Evolutionary conservation across 106 monocot genomes (phyloP).

Genomic region (Dendrobium chrysotoxum): DNA sequence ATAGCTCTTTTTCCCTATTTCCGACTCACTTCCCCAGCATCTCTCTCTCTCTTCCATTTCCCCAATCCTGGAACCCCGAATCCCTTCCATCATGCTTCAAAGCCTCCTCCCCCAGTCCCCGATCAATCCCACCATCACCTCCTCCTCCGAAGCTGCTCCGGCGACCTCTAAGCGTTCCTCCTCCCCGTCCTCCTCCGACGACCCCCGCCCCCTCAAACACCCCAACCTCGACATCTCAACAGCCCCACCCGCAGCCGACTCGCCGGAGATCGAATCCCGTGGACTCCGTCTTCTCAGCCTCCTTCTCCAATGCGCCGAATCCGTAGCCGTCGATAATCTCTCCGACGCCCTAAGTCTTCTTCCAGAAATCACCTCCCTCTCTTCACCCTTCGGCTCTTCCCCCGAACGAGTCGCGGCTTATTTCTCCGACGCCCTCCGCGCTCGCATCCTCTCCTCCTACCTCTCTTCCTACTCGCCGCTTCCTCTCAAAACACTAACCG

Average conservation of each 20-base stretch:
- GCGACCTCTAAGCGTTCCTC: conserved; percentile 15
- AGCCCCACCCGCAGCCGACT: not conserved
- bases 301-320: conserved; percentile 60
- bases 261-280: conserved; percentile 17
- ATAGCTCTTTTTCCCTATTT: too few relatives aligned
- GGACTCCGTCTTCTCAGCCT: conserved; percentile 46
- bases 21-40: too few relatives aligned
- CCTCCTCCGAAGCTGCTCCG: conserved; percentile 1
- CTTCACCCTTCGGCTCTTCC: conserved; percentile 58
- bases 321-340: conserved; percentile 29
- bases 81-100: conserved; percentile 28
- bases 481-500: conserved; percentile 5
- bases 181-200: not conserved
- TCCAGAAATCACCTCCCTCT: conserved; percentile 39
- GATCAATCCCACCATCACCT: not conserved
- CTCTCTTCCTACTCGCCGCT: conserved; percentile 31
- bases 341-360: conserved; percentile 25
- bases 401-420: conserved; percentile 60
- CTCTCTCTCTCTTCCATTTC: too few relatives aligned
- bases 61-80: not conserved
- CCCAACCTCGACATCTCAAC: not conserved
- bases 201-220: not conserved
- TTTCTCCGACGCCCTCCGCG: conserved; percentile 57
- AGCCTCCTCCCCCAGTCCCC: conserved; percentile 28
- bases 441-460: conserved; percentile 37